Evolutionary conservation across 768 basidiomycete species (phyloP).

Genomic region (Calocybe indica): DNA sequence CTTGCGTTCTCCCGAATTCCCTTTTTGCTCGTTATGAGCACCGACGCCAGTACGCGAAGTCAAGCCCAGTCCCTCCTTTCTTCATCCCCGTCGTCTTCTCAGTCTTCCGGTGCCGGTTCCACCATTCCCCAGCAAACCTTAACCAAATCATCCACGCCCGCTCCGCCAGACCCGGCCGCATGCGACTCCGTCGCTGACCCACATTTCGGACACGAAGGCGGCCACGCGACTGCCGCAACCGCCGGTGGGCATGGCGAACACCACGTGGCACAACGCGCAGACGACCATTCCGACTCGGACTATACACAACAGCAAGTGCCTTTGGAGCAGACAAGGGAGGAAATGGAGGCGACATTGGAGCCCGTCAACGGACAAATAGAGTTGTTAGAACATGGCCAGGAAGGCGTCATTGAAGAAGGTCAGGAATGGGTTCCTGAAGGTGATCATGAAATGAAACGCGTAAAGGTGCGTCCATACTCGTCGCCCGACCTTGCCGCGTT

Average conservation of each 20-base stretch:
- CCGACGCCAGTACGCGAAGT: constrained; percentile 26
- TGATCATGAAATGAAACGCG: constrained; percentile 78
- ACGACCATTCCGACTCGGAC: constrained; percentile 10
- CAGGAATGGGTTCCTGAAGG: constrained; percentile 59
- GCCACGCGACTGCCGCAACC: neutral
- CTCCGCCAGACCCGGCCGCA: constrained; percentile 4
- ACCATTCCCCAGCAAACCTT: constrained; percentile 13
- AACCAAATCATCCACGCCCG: constrained; percentile 8
- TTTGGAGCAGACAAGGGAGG: constrained; percentile 27
- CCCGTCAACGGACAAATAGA: constrained; percentile 38
- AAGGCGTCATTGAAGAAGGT: constrained; percentile 42
- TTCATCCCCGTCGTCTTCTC: constrained; percentile 18
- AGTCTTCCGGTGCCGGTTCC: constrained; percentile 23
- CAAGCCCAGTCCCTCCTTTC: constrained; percentile 24
- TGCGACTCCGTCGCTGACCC: constrained; percentile 5
- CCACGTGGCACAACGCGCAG: too few species aligned
- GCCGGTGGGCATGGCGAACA: neutral
- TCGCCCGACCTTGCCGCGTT: constrained; percentile 6
- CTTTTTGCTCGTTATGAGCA: constrained; percentile 37
- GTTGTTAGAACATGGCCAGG: constrained; percentile 38
- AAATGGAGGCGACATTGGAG: constrained; percentile 25
- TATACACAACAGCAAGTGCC: constrained; percentile 6
- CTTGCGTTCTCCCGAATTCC: constrained; percentile 16
- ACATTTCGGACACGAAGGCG: constrained; percentile 3
- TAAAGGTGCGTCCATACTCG: constrained; percentile 52